Evolutionary conservation across 2,329 filamentous ascomycete species (phyloP).

Genomic region (Aspergillus fumigatus): DNA sequence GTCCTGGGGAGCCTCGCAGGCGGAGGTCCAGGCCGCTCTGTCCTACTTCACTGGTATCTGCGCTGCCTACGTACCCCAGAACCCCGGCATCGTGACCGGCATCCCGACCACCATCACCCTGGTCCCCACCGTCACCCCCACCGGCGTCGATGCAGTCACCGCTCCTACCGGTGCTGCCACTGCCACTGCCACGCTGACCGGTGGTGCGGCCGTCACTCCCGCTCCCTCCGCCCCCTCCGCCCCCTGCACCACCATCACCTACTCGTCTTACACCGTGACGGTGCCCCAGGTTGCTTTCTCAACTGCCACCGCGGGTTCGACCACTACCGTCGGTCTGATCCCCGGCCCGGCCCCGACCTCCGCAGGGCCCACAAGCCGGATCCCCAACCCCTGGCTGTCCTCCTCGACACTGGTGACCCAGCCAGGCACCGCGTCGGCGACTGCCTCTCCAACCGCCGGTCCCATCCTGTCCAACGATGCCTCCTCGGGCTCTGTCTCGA

Average conservation of each 20-base stretch:
- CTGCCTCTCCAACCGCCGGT: neutral
- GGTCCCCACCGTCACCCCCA: slow-evolving; percentile 45
- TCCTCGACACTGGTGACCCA: slow-evolving; percentile 12
- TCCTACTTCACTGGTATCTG: slow-evolving; percentile 90
- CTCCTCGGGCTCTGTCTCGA: slow-evolving; percentile 6
- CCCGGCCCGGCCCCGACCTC: slow-evolving; percentile 18
- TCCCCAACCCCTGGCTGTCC: slow-evolving; percentile 18
- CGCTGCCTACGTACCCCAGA: slow-evolving; percentile 65
- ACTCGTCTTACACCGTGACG: slow-evolving; percentile 39
- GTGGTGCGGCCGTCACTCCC: neutral
- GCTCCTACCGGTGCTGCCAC: slow-evolving; percentile 13
- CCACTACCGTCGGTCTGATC: slow-evolving; percentile 30
- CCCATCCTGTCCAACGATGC: slow-evolving; percentile 1
- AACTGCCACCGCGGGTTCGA: slow-evolving; percentile 26
- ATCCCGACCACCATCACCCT: slow-evolving; percentile 59
- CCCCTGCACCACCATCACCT: slow-evolving; percentile 39
- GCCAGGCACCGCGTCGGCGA: neutral
- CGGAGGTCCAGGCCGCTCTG: slow-evolving; percentile 65
- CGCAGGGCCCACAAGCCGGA: slow-evolving; percentile 13
- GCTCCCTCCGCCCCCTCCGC: slow-evolving; percentile 3
- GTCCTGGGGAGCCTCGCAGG: slow-evolving; percentile 64
- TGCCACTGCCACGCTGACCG: slow-evolving; percentile 18
- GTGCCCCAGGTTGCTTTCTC: slow-evolving; percentile 44
- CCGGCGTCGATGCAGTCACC: slow-evolving; percentile 38
- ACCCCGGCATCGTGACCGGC: slow-evolving; percentile 80